A percentile compares a stretch with the other conserved stretches of the same genome.
Conservation (phyloP, 805 yeast species). For the Starmerella potacharoeniae region DNA sequence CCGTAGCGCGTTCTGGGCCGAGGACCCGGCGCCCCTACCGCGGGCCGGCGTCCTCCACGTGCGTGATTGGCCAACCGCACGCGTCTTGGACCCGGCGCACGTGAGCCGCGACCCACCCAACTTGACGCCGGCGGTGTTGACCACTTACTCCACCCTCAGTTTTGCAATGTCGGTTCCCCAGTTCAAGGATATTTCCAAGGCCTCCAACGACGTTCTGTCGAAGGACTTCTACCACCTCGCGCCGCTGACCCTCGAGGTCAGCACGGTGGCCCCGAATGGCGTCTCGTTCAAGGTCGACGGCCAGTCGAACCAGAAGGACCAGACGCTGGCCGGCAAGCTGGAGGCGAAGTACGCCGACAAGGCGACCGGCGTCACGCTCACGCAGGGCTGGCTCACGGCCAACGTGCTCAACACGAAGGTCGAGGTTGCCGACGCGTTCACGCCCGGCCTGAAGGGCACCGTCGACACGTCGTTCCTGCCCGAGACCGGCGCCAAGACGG, state of each 20-base stretch:
- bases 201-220: slow-evolving; percentile 78
- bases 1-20: background rate
- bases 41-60: background rate
- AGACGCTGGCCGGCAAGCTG: slow-evolving; percentile 73
- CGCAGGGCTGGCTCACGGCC: slow-evolving; percentile 97
- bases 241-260: slow-evolving; percentile 78
- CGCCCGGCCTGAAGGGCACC: slow-evolving; percentile 92
- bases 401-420: slow-evolving; percentile 85
- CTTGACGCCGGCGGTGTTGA: background rate
- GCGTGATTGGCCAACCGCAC: background rate
- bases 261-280: slow-evolving; percentile 92
- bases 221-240: slow-evolving; percentile 88
- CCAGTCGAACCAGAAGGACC: slow-evolving; percentile 65
- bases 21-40: background rate
- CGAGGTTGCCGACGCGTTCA: slow-evolving; percentile 80
- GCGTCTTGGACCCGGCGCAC: background rate
- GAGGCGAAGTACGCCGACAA: slow-evolving; percentile 92
- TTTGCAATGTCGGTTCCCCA: slow-evolving; percentile 17
- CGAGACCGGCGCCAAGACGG: slow-evolving; percentile 63
- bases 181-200: slow-evolving; percentile 85
- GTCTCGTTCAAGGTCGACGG: slow-evolving; percentile 91
- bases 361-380: slow-evolving; percentile 79
- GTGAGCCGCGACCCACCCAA: background rate
- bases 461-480: slow-evolving; percentile 81
- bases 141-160: background rate